phyloP scores from a whole-genome alignment of 495 filamentous ascomycete species.

The Penicillium malachiteum region DNA sequence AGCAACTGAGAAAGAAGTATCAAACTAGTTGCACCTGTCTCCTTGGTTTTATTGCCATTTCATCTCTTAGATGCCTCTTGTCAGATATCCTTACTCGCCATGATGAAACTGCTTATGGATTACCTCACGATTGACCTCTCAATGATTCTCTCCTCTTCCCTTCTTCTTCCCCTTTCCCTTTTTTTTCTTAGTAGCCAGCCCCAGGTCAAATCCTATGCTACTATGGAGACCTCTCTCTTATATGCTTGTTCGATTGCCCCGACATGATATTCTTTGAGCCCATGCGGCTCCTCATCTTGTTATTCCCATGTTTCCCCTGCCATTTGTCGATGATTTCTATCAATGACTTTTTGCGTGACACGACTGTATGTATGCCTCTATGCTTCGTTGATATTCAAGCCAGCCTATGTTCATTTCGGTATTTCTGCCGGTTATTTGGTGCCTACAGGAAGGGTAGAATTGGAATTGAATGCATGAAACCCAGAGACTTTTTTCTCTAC shows the following conservation, averaged over 20 bases:
- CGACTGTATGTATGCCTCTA: slow-evolving; percentile 20
- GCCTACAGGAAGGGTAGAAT: background rate
- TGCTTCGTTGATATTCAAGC: background rate
- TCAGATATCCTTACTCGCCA: slow-evolving; percentile 2
- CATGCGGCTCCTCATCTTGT: background rate
- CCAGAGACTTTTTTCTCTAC: background rate
- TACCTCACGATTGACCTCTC: background rate
- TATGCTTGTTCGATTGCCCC: background rate
- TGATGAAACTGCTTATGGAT: slow-evolving; percentile 2
- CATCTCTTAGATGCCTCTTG: background rate
- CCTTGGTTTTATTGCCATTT: background rate
- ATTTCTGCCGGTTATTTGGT: background rate
- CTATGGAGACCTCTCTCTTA: background rate
- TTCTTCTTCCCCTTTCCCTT: background rate
- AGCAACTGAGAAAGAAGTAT: slow-evolving; percentile 1
- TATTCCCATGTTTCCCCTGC: background rate
- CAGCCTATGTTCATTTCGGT: background rate
- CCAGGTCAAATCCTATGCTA: background rate
- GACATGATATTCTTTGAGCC: too few species aligned
- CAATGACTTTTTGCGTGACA: slow-evolving; percentile 26
- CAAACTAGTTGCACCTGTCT: background rate
- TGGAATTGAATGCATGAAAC: background rate
- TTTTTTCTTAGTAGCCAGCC: background rate
- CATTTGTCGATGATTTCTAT: background rate
- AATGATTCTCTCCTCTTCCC: background rate